Evolutionary conservation across 371 early-diverging fungal genomes (phyloP).

Genomic region (Cladochytrium tenue): DNA sequence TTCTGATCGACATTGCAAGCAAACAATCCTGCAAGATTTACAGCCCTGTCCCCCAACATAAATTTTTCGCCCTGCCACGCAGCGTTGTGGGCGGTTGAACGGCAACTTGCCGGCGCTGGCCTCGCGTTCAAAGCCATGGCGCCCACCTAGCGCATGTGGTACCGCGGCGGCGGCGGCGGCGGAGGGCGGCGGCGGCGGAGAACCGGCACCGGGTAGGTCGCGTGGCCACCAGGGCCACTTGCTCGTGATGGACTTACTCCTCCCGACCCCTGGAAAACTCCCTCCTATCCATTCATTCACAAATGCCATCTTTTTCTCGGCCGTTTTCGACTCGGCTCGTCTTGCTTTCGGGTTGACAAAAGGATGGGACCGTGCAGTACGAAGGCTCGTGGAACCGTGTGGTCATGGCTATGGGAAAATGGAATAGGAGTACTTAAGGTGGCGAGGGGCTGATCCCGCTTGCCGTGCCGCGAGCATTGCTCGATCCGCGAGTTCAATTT

Average conservation of each 20-base stretch:
- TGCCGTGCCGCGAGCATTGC: neutral
- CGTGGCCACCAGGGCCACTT: too few relatives aligned
- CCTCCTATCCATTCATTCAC: too few relatives aligned
- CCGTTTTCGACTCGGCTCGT: conserved; percentile 2
- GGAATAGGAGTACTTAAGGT: conserved; percentile 54
- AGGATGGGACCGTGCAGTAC: conserved; percentile 31
- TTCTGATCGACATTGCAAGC: too few relatives aligned
- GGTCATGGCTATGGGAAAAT: conserved; percentile 51
- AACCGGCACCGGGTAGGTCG: too few relatives aligned
- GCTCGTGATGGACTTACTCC: too few relatives aligned
- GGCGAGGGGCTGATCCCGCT: conserved; percentile 5
- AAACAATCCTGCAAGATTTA: too few relatives aligned
- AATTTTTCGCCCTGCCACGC: too few relatives aligned
- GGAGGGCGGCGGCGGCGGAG: too few relatives aligned
- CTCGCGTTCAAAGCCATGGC: neutral
- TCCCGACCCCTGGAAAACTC: too few relatives aligned
- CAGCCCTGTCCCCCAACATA: too few relatives aligned
- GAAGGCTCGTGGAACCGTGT: conserved; percentile 64
- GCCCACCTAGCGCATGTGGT: neutral
- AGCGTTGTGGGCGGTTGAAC: conserved; percentile 6
- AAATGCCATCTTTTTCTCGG: too few relatives aligned
- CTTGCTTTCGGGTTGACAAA: neutral
- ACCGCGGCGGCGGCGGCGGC: too few relatives aligned
- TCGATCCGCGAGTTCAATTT: conserved; percentile 4
- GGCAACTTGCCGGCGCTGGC: conserved; percentile 2